Base-by-base conservation (phyloP, 2,329 filamentous ascomycete genomes). In the Diaporthe sp. region DNA sequence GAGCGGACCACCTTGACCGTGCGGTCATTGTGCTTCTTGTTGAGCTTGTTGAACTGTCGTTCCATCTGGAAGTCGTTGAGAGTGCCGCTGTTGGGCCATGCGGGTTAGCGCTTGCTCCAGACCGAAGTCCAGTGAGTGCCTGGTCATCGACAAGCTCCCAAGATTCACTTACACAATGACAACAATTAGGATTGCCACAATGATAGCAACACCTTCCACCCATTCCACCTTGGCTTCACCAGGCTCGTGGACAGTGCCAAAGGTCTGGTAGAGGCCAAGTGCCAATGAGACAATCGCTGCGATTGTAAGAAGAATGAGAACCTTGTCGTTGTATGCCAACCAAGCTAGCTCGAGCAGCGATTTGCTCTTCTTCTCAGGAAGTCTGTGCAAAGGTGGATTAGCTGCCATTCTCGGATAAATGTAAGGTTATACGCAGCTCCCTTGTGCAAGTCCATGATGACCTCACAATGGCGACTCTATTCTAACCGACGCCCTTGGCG, bases 41-140 rank as follows among this genome's bases (percentile, higher is more conserved):
- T 93, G 22, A 94, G 86, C 77, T 88, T 90, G 72, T 88, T 88
- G 82, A 93, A 93, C 78, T 92, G 90, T 49, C 90, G 86, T 81
- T 93, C 91, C 83, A 92, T 93, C 79, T 93, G 90, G 88, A 90
- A 94, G 81, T 93, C 92, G 78, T 93, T 93, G 62, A 89, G 81
- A 28, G 91, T 90, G 39, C 90, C 91, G 17, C 62, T 68, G 7
- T 25, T 17, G 12, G 62, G 44, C 31, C 39, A 10, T 39, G 2
- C 19, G 31, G 13, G 13, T 68, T 39, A 68, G 62, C 46, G 39
- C 15, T 25, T 37, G 15, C 13, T 28, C 22, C 25, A 28, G 15
- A 25, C 31, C 22, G 22, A 68, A 28, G 34, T 3, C 62, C 46
- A 17, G 4, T 19, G 44, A 51, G 22, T 53, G 12, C 15, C 7